These are phyloP conservation scores for Naganishia albida DNA, from an alignment of 1,284 basidiomycete genomes.

Conservation along the genomic window DNA sequence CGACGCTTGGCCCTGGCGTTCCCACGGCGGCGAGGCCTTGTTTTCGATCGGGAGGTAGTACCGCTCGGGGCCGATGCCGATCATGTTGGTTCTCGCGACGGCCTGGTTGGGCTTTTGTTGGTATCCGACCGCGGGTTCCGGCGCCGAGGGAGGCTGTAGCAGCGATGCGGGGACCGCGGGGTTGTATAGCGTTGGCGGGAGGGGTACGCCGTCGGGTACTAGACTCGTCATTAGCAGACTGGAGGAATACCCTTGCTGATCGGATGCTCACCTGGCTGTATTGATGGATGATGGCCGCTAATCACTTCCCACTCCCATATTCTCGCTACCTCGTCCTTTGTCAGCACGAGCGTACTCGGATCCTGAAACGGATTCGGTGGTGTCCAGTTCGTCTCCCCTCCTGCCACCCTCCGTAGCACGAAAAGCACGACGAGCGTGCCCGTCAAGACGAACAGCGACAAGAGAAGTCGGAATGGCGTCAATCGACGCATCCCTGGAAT, in stretches of 20 bases:
- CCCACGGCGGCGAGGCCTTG: constrained; percentile 32
- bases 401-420: constrained; percentile 60
- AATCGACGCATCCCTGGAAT: constrained; percentile 58
- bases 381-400: constrained; percentile 64
- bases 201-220: constrained; percentile 73
- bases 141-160: constrained; percentile 49
- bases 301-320: constrained; percentile 93
- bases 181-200: constrained; percentile 64
- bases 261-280: constrained; percentile 49
- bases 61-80: constrained; percentile 72
- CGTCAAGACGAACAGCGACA: constrained; percentile 58
- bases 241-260: constrained; percentile 14
- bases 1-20: constrained; percentile 17
- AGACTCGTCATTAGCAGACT: constrained; percentile 25
- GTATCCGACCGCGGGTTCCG: constrained; percentile 42
- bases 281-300: constrained; percentile 83
- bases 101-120: constrained; percentile 39
- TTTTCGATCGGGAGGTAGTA: constrained; percentile 67
- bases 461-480: constrained; percentile 60
- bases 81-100: constrained; percentile 43
- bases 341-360: constrained; percentile 73
- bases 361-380: constrained; percentile 62
- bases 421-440: constrained; percentile 58
- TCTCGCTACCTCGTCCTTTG: constrained; percentile 71
- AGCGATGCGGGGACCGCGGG: constrained; percentile 64